These are phyloP conservation scores for Knoxdaviesia proteae DNA, from an alignment of 2,329 filamentous ascomycete species.

Conservation along the genomic window DNA sequence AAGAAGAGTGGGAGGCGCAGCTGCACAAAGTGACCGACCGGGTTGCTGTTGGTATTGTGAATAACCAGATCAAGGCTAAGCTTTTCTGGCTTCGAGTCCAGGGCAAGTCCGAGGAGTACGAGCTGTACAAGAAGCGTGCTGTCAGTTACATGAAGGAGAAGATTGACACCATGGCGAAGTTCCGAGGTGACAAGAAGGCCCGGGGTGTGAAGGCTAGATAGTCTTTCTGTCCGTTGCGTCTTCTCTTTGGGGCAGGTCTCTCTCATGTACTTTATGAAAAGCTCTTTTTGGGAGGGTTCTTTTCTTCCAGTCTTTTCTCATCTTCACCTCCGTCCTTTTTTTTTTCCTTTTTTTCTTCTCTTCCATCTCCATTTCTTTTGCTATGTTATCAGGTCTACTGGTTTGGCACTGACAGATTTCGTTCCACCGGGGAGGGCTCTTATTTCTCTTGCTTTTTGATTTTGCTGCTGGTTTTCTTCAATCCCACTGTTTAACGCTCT, in stretches of 20 bases:
- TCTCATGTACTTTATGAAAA: background rate
- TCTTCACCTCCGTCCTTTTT: background rate
- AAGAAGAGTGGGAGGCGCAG: constrained; percentile 1
- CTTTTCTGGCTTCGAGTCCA: constrained; percentile 34
- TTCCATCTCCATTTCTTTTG: background rate
- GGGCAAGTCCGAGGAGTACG: constrained; percentile 24
- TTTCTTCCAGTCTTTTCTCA: background rate
- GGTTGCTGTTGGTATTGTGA: constrained; percentile 23
- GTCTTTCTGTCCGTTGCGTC: too few relatives aligned
- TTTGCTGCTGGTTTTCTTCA: too few relatives aligned
- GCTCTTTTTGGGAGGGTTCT: background rate
- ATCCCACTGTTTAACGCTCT: background rate
- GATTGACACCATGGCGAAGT: background rate
- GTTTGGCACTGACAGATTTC: constrained; percentile 9
- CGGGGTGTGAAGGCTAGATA: too few relatives aligned
- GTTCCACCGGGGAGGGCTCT: too few relatives aligned
- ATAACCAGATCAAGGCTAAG: constrained; percentile 33
- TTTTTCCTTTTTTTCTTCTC: background rate
- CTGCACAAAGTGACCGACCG: constrained; percentile 16
- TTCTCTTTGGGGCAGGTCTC: too few relatives aligned
- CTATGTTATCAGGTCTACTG: constrained; percentile 8
- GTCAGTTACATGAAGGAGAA: too few relatives aligned
- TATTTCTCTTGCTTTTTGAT: too few relatives aligned
- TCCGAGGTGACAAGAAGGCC: too few relatives aligned
- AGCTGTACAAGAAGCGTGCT: constrained; percentile 16